phyloP scores from a whole-genome alignment of 345 rosid species.

The Boechera divaricarpa region DNA sequence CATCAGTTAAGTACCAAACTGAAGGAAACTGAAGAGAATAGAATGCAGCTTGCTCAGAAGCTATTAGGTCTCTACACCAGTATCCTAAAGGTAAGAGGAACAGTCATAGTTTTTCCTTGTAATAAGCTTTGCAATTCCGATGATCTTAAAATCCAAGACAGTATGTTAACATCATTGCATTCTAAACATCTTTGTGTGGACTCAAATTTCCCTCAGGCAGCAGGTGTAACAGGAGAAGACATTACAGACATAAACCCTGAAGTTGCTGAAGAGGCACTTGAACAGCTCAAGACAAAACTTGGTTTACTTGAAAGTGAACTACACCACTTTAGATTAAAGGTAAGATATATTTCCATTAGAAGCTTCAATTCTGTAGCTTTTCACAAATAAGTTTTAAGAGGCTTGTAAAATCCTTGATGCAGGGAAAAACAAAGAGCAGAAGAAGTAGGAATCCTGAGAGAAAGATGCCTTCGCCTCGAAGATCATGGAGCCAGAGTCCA shows the following conservation, averaged over 20 bases:
- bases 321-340: constrained; percentile 65
- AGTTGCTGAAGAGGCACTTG: constrained; percentile 82
- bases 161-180: background rate
- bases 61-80: constrained; percentile 69
- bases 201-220: constrained; percentile 39
- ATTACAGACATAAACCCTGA: constrained; percentile 61
- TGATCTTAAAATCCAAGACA: constrained; percentile 9
- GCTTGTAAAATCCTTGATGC: constrained; percentile 29
- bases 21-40: constrained; percentile 77
- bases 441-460: constrained; percentile 58
- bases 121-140: background rate
- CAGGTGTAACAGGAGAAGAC: constrained; percentile 52
- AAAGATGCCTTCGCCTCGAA: constrained; percentile 53
- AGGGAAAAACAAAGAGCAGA: constrained; percentile 58
- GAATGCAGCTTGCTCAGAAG: constrained; percentile 69
- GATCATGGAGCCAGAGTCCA: constrained; percentile 58
- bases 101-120: background rate
- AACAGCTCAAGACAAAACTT: constrained; percentile 62
- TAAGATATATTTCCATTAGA: constrained; percentile 20
- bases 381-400: background rate
- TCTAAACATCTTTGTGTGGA: constrained; percentile 15
- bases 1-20: constrained; percentile 58
- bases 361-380: constrained; percentile 10
- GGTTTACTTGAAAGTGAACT: constrained; percentile 69
- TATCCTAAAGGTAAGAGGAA: constrained; percentile 63